Conservation (phyloP, 305 asterid species). For the Vinca major region DNA sequence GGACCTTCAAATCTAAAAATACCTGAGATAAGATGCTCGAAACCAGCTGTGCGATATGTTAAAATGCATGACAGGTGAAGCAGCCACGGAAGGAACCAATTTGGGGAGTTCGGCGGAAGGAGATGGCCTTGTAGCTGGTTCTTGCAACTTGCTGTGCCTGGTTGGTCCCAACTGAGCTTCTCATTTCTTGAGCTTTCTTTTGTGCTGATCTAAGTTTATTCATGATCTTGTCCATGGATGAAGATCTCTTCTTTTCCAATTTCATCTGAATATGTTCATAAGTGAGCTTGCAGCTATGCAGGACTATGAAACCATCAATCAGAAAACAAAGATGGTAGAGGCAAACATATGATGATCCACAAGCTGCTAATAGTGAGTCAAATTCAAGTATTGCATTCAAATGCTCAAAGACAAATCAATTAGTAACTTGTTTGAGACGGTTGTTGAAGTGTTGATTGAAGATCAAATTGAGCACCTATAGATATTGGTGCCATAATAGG, state of each 20-base stretch:
- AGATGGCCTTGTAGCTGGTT: constrained; percentile 47
- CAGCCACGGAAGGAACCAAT: constrained; percentile 74
- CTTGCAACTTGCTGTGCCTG: constrained; percentile 32
- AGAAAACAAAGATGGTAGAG: too few species aligned
- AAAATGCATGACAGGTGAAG: constrained; percentile 80
- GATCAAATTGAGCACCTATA: too few species aligned
- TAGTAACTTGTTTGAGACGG: too few species aligned
- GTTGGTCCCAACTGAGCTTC: constrained; percentile 45
- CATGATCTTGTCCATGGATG: constrained; percentile 90
- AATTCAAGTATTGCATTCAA: too few species aligned
- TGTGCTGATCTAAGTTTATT: constrained; percentile 74
- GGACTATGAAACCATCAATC: neutral
- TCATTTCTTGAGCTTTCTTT: constrained; percentile 83
- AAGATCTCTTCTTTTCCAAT: constrained; percentile 86
- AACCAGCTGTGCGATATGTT: constrained; percentile 10
- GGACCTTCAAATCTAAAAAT: too few species aligned
- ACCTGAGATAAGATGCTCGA: constrained; percentile 4
- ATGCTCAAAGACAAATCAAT: too few species aligned
- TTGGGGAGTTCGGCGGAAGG: constrained; percentile 51
- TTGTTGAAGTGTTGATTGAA: too few species aligned
- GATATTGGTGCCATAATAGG: too few species aligned
- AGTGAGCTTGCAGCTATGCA: constrained; percentile 5
- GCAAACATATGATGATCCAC: too few species aligned
- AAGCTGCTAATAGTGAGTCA: neutral
- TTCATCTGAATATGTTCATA: constrained; percentile 48